Evolutionary conservation across 306 rosid species (phyloP).

Genomic region (Lagenaria siceraria): DNA sequence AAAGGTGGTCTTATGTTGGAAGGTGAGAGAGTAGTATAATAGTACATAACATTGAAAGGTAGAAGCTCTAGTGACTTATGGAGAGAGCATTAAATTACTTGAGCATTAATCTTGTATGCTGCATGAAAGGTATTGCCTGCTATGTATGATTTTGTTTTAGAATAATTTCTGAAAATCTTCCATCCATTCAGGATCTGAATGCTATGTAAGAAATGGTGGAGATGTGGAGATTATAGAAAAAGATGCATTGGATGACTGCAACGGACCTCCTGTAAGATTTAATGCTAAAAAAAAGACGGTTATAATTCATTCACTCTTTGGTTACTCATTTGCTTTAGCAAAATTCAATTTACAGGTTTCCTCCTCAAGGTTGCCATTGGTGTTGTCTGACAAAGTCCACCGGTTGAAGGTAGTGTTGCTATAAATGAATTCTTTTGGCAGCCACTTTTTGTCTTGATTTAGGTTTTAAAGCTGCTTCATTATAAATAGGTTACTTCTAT

Average conservation of each 20-base stretch:
- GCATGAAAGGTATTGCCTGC: conserved; percentile 1
- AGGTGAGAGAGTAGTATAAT: neutral
- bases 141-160: neutral
- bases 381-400: conserved; percentile 83
- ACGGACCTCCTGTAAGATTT: conserved; percentile 47
- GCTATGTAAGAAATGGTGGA: conserved; percentile 29
- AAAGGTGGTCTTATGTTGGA: conserved; percentile 24
- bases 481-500: neutral
- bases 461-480: neutral
- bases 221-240: conserved; percentile 39
- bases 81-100: neutral
- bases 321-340: conserved; percentile 14
- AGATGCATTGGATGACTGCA: conserved; percentile 44
- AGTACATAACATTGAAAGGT: neutral
- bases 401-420: conserved; percentile 56
- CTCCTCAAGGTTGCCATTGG: conserved; percentile 68
- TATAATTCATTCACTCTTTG: neutral
- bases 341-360: conserved; percentile 45
- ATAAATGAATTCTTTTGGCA: conserved; percentile 2
- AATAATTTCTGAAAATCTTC: conserved; percentile 11
- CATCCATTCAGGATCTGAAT: conserved; percentile 13
- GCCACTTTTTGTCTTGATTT: neutral
- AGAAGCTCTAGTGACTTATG: neutral
- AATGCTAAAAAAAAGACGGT: neutral
- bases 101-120: neutral